These are phyloP conservation scores for Tritrichomonas foetus DNA, from an alignment of 208 protist species.

Conservation along the genomic window DNA sequence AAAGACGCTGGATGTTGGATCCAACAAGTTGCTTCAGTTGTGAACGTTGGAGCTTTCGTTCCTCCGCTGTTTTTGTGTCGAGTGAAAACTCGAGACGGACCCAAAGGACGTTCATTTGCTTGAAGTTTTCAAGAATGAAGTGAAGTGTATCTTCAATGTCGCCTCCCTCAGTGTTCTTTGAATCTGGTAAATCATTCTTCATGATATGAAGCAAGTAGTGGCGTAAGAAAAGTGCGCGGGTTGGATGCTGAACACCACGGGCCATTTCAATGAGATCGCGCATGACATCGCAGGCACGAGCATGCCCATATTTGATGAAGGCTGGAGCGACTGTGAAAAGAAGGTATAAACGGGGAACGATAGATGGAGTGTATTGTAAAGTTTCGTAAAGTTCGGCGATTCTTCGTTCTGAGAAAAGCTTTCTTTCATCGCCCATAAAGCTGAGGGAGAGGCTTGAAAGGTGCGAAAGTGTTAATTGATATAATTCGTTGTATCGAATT, in stretches of 20 bases:
- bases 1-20: slow-evolving; percentile 86
- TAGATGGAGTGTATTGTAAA: slow-evolving; percentile 48
- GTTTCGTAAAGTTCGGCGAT: slow-evolving; percentile 33
- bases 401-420: background rate
- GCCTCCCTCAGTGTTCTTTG: slow-evolving; percentile 59
- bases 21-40: slow-evolving; percentile 90
- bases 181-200: slow-evolving; percentile 90
- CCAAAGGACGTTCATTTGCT: slow-evolving; percentile 98
- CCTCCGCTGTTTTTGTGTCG: slow-evolving; percentile 53
- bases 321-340: slow-evolving; percentile 83
- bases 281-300: slow-evolving; percentile 79
- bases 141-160: slow-evolving; percentile 76
- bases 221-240: slow-evolving; percentile 90
- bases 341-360: slow-evolving; percentile 93
- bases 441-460: background rate
- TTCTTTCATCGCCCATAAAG: background rate
- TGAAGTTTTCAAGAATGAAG: slow-evolving; percentile 90
- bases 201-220: slow-evolving; percentile 78
- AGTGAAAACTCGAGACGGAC: slow-evolving; percentile 86
- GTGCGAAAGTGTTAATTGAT: background rate
- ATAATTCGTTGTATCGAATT: slow-evolving; percentile 32
- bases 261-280: slow-evolving; percentile 96
- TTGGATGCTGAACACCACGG: slow-evolving; percentile 97
- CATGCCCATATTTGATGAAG: slow-evolving; percentile 71
- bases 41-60: slow-evolving; percentile 76